These are phyloP conservation scores for Adansonia madagascariensis DNA, from an alignment of 441 rosid species.

Conservation along the genomic window DNA sequence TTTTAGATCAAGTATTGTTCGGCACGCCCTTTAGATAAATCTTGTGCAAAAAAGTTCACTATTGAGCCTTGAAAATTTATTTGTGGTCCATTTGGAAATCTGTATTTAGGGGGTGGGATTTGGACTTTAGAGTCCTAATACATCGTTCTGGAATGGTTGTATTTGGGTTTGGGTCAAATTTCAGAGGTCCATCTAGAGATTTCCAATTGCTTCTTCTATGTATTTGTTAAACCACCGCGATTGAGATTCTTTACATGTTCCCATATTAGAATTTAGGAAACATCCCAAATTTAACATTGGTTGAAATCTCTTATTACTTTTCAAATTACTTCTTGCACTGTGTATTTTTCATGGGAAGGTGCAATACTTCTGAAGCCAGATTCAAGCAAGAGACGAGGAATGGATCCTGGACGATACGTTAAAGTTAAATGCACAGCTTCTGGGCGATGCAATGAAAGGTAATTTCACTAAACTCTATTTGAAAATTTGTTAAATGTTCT, in stretches of 20 bases:
- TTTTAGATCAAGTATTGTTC: slow-evolving; percentile 71
- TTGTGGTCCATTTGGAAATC: not conserved
- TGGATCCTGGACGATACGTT: too few relatives aligned
- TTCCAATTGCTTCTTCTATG: not conserved
- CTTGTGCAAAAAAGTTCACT: not conserved
- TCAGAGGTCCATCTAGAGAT: not conserved
- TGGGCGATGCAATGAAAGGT: too few relatives aligned
- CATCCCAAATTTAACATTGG: not conserved
- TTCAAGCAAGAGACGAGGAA: too few relatives aligned
- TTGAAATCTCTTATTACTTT: not conserved
- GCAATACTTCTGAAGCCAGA: too few relatives aligned
- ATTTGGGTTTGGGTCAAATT: not conserved
- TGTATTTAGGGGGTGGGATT: not conserved
- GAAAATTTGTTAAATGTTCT: too few relatives aligned
- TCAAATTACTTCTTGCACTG: too few relatives aligned
- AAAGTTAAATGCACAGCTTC: too few relatives aligned
- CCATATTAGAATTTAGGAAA: not conserved
- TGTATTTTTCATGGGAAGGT: too few relatives aligned
- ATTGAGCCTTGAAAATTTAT: not conserved
- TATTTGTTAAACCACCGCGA: not conserved
- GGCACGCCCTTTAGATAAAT: slow-evolving; percentile 48
- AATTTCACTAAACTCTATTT: too few relatives aligned
- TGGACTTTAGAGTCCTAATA: not conserved
- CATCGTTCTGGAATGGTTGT: not conserved
- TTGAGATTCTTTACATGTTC: not conserved